These are phyloP conservation scores for Candida silvicultrix DNA, from an alignment of 805 yeast genomes.

Conservation along the genomic window DNA sequence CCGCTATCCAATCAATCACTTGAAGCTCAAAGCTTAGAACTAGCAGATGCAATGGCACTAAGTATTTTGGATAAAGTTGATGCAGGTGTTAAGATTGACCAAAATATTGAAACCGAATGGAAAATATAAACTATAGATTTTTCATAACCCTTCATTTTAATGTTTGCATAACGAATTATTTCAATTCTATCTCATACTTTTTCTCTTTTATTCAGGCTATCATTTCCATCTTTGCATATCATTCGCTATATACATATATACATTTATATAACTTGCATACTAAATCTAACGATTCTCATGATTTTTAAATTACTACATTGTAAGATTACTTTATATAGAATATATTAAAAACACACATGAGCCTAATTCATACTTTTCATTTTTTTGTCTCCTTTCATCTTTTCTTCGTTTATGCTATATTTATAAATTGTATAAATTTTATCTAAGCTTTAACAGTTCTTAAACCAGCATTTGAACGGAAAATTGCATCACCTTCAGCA, in stretches of 20 bases:
- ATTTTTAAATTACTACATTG: neutral
- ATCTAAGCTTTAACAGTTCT: constrained; percentile 64
- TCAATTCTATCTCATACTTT: neutral
- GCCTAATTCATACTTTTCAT: neutral
- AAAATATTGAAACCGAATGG: constrained; percentile 14
- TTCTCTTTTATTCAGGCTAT: too few species aligned
- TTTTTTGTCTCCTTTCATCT: too few species aligned
- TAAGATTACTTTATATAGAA: neutral
- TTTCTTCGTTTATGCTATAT: neutral
- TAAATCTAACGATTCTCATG: neutral
- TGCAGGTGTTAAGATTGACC: constrained; percentile 3
- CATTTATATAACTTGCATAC: neutral
- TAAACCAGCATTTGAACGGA: constrained; percentile 76
- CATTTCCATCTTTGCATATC: neutral
- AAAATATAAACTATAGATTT: constrained; percentile 7
- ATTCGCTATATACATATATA: neutral
- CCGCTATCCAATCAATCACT: neutral
- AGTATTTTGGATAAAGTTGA: constrained; percentile 23
- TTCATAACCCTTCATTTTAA: too few species aligned
- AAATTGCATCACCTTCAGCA: constrained; percentile 96
- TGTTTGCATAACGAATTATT: too few species aligned
- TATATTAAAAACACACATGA: neutral
- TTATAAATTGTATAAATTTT: neutral
- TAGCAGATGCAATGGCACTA: constrained; percentile 23
- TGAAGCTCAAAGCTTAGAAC: constrained; percentile 8